Conservation (phyloP, 139 green algal genomes). For the Medakamo hakoo region DNA sequence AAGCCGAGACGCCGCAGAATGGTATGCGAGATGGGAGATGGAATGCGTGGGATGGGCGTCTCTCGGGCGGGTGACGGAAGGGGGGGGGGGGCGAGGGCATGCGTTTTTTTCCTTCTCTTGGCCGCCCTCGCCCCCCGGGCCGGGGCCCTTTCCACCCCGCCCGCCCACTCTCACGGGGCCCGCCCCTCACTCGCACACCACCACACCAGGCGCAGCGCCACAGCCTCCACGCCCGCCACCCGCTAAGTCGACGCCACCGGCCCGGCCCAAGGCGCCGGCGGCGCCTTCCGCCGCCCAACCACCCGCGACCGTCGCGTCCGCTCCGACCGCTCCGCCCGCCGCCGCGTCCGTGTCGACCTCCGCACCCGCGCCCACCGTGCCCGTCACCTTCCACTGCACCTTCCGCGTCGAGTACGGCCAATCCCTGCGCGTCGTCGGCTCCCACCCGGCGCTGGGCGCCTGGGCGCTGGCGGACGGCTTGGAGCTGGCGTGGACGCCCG, state of each 20-base stretch:
- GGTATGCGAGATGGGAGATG: too few species aligned
- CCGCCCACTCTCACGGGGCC: too few species aligned
- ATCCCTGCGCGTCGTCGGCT: slow-evolving; percentile 22
- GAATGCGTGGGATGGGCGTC: too few species aligned
- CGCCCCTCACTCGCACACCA: not conserved
- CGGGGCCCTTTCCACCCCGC: too few species aligned
- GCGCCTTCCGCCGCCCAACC: not conserved
- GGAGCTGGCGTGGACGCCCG: slow-evolving; percentile 25
- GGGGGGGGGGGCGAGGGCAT: too few species aligned
- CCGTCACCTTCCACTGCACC: slow-evolving; percentile 23
- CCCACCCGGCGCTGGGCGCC: slow-evolving; percentile 16
- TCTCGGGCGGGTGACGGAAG: too few species aligned
- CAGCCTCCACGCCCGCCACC: not conserved
- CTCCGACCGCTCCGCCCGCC: too few species aligned
- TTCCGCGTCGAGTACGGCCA: slow-evolving; percentile 29
- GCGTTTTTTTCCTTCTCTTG: too few species aligned
- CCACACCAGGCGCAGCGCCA: not conserved
- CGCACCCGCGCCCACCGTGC: not conserved
- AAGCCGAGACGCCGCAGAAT: too few species aligned
- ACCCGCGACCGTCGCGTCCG: not conserved
- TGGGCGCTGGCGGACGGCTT: slow-evolving; percentile 18
- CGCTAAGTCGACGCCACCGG: not conserved
- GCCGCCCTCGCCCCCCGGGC: too few species aligned
- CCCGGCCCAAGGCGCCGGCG: not conserved
- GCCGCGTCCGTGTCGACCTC: too few species aligned